Evolutionary conservation across 1,284 basidiomycete species (phyloP).

Genomic region (Mycena sp.): DNA sequence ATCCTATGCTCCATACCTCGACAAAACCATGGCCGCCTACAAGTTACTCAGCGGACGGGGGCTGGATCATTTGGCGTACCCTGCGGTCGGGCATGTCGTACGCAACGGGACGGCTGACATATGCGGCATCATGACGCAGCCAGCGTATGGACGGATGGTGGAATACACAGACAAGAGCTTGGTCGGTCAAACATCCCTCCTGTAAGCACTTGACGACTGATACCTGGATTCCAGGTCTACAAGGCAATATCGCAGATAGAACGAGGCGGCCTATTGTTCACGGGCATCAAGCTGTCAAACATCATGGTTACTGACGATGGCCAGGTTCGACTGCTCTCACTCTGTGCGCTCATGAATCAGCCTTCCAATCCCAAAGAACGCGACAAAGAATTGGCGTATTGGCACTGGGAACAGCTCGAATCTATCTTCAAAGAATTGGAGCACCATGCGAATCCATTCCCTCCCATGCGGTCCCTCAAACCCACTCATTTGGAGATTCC

Average conservation of each 20-base stretch:
- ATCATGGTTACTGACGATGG: slow-evolving; percentile 42
- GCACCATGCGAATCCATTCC: not conserved
- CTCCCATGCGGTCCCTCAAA: not conserved
- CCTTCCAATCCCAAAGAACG: not conserved
- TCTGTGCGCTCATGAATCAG: slow-evolving; percentile 3
- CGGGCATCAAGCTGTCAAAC: slow-evolving; percentile 28
- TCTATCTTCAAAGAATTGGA: slow-evolving; percentile 3
- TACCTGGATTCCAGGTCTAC: slow-evolving; percentile 46
- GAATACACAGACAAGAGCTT: slow-evolving; percentile 43
- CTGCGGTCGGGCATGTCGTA: slow-evolving; percentile 52
- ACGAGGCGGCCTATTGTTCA: slow-evolving; percentile 43
- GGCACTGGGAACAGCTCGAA: slow-evolving; percentile 8
- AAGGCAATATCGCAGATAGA: slow-evolving; percentile 52
- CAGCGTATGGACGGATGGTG: slow-evolving; percentile 49
- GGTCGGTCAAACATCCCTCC: not conserved
- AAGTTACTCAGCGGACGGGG: not conserved
- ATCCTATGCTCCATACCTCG: not conserved
- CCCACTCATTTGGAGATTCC: not conserved
- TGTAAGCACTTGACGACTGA: not conserved
- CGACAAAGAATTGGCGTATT: not conserved
- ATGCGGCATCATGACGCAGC: slow-evolving; percentile 56
- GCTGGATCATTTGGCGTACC: slow-evolving; percentile 13
- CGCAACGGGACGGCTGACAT: slow-evolving; percentile 45
- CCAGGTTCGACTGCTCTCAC: slow-evolving; percentile 40
- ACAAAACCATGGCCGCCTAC: slow-evolving; percentile 6